Evolutionary conservation across 2,329 filamentous ascomycete genomes (phyloP), one percentile per base, ranked within the genome.

Genomic region (Orbilia blumenaviensis): DNA sequence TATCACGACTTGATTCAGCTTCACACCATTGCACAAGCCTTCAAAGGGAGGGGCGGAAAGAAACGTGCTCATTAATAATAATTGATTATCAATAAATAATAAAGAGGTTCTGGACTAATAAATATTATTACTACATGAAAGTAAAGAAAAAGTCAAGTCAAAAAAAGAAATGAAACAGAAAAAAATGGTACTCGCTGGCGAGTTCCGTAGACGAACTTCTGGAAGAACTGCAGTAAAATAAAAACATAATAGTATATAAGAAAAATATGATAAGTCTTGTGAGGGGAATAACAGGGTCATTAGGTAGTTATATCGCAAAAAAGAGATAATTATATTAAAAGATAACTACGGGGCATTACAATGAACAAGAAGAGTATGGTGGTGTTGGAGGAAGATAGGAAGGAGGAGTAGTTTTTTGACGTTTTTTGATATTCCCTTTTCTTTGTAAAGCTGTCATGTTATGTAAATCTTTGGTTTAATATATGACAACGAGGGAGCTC

Each of bases 311-410:
- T 34, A 25, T 14, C 36, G n/a, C n/a, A n/a, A n/a, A 54, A 56
- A 48, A 64, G 60, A 64, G 34, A 2, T 64, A n/a, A 64, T 61
- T 68, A 38, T 56, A 76, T 76, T 76, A 76, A 76, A 76, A 44
- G 32, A 44, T 76, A 76, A 56, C 71, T 76, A 76, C 64, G 46
- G 72, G 72, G 38, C 72, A 61, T 76, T 67, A 76, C 71, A 76
- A 76, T 76, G 58, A 76, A 76, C 72, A 76, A 50, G 52, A 68
- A 71, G 27, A 41, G 18, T 34, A n/a, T n/a, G n/a, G n/a, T n/a
- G n/a, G n/a, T n/a, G n/a, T n/a, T n/a, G n/a, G 18, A 44, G 34
- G 41, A 34, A 25, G 18, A n/a, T n/a, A 44, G 23, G 29, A 32
- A n/a, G 21, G 21, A 48, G 10, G 46, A 10, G 16, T 38, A n/a